phyloP scores from a whole-genome alignment of 306 rosid genomes.

The Potentilla sterilis region DNA sequence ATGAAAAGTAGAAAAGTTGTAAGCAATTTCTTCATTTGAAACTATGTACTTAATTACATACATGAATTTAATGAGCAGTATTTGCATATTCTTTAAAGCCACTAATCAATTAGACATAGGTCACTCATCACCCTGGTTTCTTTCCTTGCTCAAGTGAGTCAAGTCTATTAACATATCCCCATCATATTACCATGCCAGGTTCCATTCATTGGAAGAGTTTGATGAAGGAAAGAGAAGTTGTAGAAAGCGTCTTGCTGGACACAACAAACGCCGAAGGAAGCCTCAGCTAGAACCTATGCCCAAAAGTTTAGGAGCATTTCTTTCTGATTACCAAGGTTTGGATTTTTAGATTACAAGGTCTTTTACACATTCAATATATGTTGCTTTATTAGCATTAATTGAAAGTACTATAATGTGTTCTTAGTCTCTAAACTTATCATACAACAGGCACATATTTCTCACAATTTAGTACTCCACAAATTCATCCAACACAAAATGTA shows the following conservation, averaged over 20 bases:
- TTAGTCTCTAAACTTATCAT: background rate
- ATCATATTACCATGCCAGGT: slow-evolving; percentile 36
- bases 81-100: background rate
- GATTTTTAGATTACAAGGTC: background rate
- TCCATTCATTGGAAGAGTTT: slow-evolving; percentile 81
- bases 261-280: slow-evolving; percentile 78
- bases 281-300: slow-evolving; percentile 65
- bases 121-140: background rate
- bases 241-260: slow-evolving; percentile 83
- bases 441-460: slow-evolving; percentile 36
- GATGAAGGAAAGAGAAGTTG: slow-evolving; percentile 90
- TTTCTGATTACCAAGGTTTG: slow-evolving; percentile 57
- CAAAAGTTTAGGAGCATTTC: slow-evolving; percentile 52
- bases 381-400: background rate
- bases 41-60: background rate
- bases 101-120: background rate
- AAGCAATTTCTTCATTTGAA: slow-evolving; percentile 8
- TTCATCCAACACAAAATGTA: slow-evolving; percentile 23
- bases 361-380: background rate
- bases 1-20: background rate
- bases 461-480: slow-evolving; percentile 31
- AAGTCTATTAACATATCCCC: background rate
- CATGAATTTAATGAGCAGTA: background rate
- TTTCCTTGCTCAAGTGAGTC: background rate
- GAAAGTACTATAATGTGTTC: background rate